phyloP scores from a whole-genome alignment of 139 green algal genomes.

The Bryopsis sp. region DNA sequence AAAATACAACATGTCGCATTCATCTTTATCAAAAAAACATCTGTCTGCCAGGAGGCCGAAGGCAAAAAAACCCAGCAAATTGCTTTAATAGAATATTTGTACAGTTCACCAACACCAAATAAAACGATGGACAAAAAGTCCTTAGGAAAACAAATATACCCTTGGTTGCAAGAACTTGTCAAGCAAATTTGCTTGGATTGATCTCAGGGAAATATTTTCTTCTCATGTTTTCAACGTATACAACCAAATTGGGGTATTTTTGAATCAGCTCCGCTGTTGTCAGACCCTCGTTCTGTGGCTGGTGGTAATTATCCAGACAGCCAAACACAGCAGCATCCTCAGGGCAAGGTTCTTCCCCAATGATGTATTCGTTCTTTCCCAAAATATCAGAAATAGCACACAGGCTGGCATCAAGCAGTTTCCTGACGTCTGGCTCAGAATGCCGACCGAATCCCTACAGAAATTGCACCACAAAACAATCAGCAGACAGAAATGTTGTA shows the following conservation, averaged over 20 bases:
- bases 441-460: not conserved
- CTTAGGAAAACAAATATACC: no score
- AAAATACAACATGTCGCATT: no score
- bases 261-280: not conserved
- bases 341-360: not conserved
- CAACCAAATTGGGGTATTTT: not conserved
- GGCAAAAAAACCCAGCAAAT: no score
- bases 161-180: no score
- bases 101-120: no score
- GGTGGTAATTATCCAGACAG: not conserved
- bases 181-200: not conserved
- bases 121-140: no score
- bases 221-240: not conserved
- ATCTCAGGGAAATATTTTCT: not conserved
- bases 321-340: not conserved
- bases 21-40: no score
- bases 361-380: not conserved
- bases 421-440: not conserved
- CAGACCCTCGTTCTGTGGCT: not conserved
- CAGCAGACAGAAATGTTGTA: no score
- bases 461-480: no score
- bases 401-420: not conserved
- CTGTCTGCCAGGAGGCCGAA: no score
- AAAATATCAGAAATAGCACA: not conserved
- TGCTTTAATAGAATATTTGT: no score